These are phyloP conservation scores for Rachicladosporium sp. DNA, from an alignment of 2,329 filamentous ascomycete genomes.

Conservation along the genomic window DNA sequence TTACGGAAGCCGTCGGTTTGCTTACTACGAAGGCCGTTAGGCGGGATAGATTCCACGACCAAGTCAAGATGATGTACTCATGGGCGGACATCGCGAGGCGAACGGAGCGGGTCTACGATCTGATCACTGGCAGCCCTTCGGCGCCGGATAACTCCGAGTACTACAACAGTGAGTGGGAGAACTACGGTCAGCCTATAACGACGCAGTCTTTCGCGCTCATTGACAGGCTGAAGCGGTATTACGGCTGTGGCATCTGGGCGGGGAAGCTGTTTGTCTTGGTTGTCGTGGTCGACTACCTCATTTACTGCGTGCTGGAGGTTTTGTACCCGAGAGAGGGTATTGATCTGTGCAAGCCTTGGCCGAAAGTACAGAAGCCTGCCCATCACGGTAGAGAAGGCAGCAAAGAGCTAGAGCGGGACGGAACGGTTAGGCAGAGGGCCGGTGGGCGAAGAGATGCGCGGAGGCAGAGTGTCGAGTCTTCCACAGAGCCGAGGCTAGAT, in stretches of 20 bases:
- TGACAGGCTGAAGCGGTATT: constrained; percentile 89
- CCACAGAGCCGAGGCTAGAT: too few relatives aligned
- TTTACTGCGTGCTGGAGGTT: constrained; percentile 80
- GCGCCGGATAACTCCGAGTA: constrained; percentile 58
- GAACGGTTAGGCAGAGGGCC: constrained; percentile 7
- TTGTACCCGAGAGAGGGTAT: constrained; percentile 75
- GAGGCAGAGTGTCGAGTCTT: too few relatives aligned
- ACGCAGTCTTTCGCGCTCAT: constrained; percentile 78
- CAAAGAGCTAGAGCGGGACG: constrained; percentile 6
- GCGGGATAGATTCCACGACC: constrained; percentile 89
- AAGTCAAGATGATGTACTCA: constrained; percentile 97
- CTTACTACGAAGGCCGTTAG: constrained; percentile 69
- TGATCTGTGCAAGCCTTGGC: constrained; percentile 85
- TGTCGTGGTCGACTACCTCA: constrained; percentile 82
- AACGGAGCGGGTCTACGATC: constrained; percentile 89
- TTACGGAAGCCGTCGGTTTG: constrained; percentile 75
- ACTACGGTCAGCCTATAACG: constrained; percentile 41
- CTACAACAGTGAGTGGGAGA: constrained; percentile 58
- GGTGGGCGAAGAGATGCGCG: too few relatives aligned
- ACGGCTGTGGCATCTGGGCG: constrained; percentile 96
- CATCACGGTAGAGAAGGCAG: constrained; percentile 2
- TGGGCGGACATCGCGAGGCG: constrained; percentile 92
- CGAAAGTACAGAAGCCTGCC: constrained; percentile 23
- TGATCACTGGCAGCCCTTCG: constrained; percentile 74
- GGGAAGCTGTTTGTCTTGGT: constrained; percentile 95